Conservation (phyloP, 1,139 yeast species). For the Saccharomyces pastorianus region DNA sequence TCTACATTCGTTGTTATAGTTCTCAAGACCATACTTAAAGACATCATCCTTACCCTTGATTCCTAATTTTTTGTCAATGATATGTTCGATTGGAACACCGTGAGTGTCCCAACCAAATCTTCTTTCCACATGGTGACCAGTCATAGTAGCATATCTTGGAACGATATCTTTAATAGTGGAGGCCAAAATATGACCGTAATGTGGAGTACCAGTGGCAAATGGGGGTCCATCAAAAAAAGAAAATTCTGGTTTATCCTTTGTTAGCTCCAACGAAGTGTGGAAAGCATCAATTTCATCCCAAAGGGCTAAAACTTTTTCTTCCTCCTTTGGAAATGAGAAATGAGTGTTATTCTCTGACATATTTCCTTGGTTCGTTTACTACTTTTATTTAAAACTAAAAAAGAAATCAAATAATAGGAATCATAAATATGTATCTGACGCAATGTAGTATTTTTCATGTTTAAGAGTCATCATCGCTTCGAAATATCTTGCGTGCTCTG, state of each 20-base stretch:
- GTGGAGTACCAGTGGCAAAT: conserved; percentile 98
- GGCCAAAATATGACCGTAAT: conserved; percentile 93
- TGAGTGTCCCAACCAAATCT: conserved; percentile 99
- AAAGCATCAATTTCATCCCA: conserved; percentile 94
- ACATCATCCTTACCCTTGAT: conserved; percentile 92
- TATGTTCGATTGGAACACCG: conserved; percentile 97
- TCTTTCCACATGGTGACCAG: conserved; percentile 91
- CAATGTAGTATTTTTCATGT: background rate
- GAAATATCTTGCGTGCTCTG: background rate
- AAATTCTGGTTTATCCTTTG: conserved; percentile 79
- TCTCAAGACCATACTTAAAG: conserved; percentile 84
- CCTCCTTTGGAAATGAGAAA: conserved; percentile 72
- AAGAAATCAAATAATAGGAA: too few relatives aligned
- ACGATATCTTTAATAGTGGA: conserved; percentile 95
- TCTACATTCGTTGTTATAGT: conserved; percentile 90
- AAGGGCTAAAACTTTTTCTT: conserved; percentile 63
- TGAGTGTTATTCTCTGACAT: conserved; percentile 28
- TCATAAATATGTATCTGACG: background rate
- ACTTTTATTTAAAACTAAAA: background rate
- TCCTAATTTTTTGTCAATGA: conserved; percentile 93
- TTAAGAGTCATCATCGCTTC: background rate
- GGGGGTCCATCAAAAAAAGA: conserved; percentile 99
- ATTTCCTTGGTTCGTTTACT: background rate
- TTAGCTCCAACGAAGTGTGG: conserved; percentile 73
- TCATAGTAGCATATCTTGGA: conserved; percentile 97